phyloP scores from a whole-genome alignment of 1,284 basidiomycete genomes.

The Cutaneotrichosporon cavernicola region DNA sequence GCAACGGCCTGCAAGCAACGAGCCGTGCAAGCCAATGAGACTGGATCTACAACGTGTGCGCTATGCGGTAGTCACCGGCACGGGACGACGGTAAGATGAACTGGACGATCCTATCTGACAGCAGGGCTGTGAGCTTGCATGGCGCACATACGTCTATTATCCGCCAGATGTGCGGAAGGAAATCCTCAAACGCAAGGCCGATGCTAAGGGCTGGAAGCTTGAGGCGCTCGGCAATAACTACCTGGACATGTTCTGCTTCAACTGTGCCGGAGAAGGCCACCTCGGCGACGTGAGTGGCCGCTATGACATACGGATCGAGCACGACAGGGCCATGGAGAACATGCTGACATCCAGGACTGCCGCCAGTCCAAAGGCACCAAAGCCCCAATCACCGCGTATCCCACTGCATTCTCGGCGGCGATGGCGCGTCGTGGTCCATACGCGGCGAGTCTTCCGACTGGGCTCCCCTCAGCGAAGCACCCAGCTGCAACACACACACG shows the following conservation, averaged over 20 bases:
- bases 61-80: background rate
- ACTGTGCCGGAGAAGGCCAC: slow-evolving; percentile 75
- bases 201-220: slow-evolving; percentile 38
- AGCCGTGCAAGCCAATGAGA: background rate
- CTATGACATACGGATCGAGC: too few relatives aligned
- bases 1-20: slow-evolving; percentile 59
- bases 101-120: slow-evolving; percentile 1
- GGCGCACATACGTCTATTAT: slow-evolving; percentile 81
- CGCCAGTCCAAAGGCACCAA: slow-evolving; percentile 56
- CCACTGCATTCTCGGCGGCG: slow-evolving; percentile 67
- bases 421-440: slow-evolving; percentile 74
- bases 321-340: too few relatives aligned
- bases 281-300: slow-evolving; percentile 74
- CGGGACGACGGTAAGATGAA: background rate
- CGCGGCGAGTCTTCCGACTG: slow-evolving; percentile 9
- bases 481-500: slow-evolving; percentile 29
- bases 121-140: slow-evolving; percentile 81
- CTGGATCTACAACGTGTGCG: background rate
- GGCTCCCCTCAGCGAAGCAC: background rate
- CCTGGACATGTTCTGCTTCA: slow-evolving; percentile 67
- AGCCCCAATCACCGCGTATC: slow-evolving; percentile 57
- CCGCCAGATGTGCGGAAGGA: slow-evolving; percentile 59
- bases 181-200: slow-evolving; percentile 53
- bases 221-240: slow-evolving; percentile 40
- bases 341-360: slow-evolving; percentile 64